Conservation (phyloP, 1,284 basidiomycete species). For the Microbotryomycetes sp. region DNA sequence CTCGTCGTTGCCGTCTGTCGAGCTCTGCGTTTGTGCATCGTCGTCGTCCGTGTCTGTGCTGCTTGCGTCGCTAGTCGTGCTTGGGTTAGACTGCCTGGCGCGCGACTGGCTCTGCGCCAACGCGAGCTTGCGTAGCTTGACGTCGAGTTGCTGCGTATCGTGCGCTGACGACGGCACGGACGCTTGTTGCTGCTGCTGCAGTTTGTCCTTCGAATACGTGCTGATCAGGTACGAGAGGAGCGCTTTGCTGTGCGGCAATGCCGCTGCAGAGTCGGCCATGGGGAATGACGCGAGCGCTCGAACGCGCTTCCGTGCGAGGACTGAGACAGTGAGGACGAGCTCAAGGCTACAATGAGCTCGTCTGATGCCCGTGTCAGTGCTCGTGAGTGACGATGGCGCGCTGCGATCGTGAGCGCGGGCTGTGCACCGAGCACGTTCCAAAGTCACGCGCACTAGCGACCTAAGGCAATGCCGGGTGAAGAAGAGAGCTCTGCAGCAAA, state of each 20-base stretch:
- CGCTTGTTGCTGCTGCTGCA: neutral
- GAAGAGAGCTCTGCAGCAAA: no score
- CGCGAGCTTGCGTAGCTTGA: slow-evolving; percentile 24
- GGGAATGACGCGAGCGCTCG: neutral
- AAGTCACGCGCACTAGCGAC: no score
- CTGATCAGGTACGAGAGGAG: slow-evolving; percentile 1
- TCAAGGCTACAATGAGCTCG: no score
- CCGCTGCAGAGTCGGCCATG: neutral
- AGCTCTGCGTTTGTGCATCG: neutral
- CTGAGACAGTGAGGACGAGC: neutral
- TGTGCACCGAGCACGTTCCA: no score
- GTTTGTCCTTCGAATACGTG: neutral
- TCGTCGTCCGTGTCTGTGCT: slow-evolving; percentile 18
- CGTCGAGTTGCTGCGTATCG: slow-evolving; percentile 16
- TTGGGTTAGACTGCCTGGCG: slow-evolving; percentile 4
- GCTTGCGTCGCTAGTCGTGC: slow-evolving; percentile 16
- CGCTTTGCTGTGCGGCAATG: neutral
- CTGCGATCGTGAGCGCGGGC: no score
- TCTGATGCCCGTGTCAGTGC: no score
- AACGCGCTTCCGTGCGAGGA: no score
- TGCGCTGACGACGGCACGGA: neutral
- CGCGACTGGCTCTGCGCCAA: slow-evolving; percentile 21
- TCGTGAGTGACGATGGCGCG: no score
- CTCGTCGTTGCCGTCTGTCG: slow-evolving; percentile 5
- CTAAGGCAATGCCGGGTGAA: no score